Percentiles rank a stretch among this genome's conserved stretches.
These are phyloP conservation scores for Colletotrichum navitas DNA, from an alignment of 2,329 filamentous ascomycete genomes.

Conservation along the genomic window DNA sequence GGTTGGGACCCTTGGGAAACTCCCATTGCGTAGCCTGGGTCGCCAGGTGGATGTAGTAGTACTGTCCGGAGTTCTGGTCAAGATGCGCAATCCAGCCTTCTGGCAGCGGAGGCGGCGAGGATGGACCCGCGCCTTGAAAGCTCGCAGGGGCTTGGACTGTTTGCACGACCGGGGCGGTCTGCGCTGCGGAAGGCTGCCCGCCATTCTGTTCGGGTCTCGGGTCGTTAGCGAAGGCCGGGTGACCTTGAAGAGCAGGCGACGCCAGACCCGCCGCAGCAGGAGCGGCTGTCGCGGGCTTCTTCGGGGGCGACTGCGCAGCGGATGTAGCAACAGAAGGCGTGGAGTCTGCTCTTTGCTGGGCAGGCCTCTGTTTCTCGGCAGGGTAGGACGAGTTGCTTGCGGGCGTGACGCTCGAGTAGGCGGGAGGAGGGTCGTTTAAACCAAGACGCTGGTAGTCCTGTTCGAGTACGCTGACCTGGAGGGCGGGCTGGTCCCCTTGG, in stretches of 20 bases:
- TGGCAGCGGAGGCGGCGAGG: slow-evolving; percentile 90
- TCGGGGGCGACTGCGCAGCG: slow-evolving; percentile 49
- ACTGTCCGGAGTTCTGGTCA: slow-evolving; percentile 95
- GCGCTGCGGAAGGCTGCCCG: slow-evolving; percentile 50
- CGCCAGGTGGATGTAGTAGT: slow-evolving; percentile 98
- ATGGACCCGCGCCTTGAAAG: slow-evolving; percentile 67
- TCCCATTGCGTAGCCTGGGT: slow-evolving; percentile 99
- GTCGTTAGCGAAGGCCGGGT: slow-evolving; percentile 94
- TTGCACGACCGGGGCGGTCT: slow-evolving; percentile 25
- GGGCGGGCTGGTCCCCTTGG: slow-evolving; percentile 50
- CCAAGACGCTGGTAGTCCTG: slow-evolving; percentile 89
- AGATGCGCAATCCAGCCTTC: slow-evolving; percentile 99
- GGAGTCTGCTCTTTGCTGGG: slow-evolving; percentile 46
- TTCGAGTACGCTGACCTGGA: slow-evolving; percentile 80
- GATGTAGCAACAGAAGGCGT: slow-evolving; percentile 47
- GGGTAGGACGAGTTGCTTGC: slow-evolving; percentile 73
- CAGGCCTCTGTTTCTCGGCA: slow-evolving; percentile 78
- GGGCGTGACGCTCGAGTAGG: slow-evolving; percentile 84
- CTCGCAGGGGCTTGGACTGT: slow-evolving; percentile 57
- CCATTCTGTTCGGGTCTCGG: slow-evolving; percentile 66
- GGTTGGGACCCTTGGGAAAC: slow-evolving; percentile 95
- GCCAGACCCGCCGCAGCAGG: slow-evolving; percentile 51
- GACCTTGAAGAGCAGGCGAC: slow-evolving; percentile 69
- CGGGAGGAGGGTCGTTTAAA: slow-evolving; percentile 89
- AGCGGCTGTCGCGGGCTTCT: slow-evolving; percentile 47